phyloP scores from a whole-genome alignment of 257 asterid species.

The Ilex aquifolium region DNA sequence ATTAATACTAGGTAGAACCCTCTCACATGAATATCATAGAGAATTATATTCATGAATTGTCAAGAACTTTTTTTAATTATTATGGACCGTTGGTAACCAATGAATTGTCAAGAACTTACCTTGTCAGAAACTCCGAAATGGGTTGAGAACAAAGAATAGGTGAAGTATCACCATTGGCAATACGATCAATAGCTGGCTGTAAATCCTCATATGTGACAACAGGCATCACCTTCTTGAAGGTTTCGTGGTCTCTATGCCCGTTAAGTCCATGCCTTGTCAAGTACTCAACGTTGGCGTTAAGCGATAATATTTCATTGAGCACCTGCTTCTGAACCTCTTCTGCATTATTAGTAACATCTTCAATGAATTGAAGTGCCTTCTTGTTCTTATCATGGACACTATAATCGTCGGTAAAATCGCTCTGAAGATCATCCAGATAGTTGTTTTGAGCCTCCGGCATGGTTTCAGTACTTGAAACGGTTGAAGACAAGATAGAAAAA shows the following conservation, averaged over 20 bases:
- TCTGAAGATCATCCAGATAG: background rate
- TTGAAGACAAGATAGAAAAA: constrained; percentile 15
- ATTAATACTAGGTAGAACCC: too few relatives aligned
- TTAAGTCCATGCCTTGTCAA: constrained; percentile 22
- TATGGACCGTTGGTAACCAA: too few relatives aligned
- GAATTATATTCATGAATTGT: too few relatives aligned
- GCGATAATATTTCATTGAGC: constrained; percentile 23
- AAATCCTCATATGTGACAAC: constrained; percentile 21
- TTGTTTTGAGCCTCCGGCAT: constrained; percentile 26
- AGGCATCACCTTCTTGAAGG: constrained; percentile 19
- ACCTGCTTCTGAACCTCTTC: constrained; percentile 23
- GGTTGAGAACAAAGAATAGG: constrained; percentile 28
- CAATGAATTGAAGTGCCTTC: constrained; percentile 25
- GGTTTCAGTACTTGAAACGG: background rate
- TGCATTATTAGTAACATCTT: constrained; percentile 21
- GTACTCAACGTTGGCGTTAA: constrained; percentile 27
- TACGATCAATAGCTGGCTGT: constrained; percentile 22
- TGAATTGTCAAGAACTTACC: constrained; percentile 6
- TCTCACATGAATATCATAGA: too few relatives aligned
- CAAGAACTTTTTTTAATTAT: too few relatives aligned
- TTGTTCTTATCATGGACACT: constrained; percentile 13
- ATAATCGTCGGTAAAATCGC: background rate
- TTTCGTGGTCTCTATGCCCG: constrained; percentile 16
- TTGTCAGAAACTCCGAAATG: constrained; percentile 28
- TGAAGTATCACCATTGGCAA: constrained; percentile 28